phyloP scores from a whole-genome alignment of 148 eudicot genomes.

The Camellia granthamiana region DNA sequence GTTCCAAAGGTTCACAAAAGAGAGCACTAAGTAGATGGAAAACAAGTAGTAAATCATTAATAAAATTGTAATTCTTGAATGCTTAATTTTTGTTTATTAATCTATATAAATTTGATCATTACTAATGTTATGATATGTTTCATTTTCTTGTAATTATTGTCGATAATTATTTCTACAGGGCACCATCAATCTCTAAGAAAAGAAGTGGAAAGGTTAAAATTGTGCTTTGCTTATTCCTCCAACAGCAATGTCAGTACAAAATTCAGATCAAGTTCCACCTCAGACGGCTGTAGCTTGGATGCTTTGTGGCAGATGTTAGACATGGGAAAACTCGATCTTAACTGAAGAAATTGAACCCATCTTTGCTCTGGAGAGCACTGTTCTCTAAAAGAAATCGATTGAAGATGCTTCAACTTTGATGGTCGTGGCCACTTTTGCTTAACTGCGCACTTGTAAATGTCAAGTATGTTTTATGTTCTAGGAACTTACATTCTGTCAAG shows the following conservation, averaged over 20 bases:
- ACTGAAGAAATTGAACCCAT: conserved; percentile 21
- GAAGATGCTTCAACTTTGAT: no score
- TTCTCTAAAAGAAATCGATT: no score
- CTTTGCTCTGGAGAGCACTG: not conserved
- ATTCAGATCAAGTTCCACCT: conserved; percentile 25
- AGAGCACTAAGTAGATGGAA: not conserved
- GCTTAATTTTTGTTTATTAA: no score
- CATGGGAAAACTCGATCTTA: conserved; percentile 51
- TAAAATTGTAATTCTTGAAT: not conserved
- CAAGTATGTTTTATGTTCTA: no score
- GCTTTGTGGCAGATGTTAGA: conserved; percentile 46
- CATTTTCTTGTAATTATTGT: not conserved
- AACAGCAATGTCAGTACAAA: conserved; percentile 15
- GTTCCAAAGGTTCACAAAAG: not conserved
- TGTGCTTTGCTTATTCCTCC: conserved; percentile 23
- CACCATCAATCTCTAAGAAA: conserved; percentile 46
- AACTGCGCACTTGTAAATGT: no score
- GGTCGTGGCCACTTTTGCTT: no score
- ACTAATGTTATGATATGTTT: not conserved
- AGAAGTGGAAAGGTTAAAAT: conserved; percentile 54
- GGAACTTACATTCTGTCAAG: no score
- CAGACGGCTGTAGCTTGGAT: conserved; percentile 24
- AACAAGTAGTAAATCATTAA: not conserved
- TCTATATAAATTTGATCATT: no score
- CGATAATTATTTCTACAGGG: conserved; percentile 31